These are phyloP conservation scores for Sporothrix sp. DNA, from an alignment of 2,329 filamentous ascomycete genomes.

Conservation along the genomic window DNA sequence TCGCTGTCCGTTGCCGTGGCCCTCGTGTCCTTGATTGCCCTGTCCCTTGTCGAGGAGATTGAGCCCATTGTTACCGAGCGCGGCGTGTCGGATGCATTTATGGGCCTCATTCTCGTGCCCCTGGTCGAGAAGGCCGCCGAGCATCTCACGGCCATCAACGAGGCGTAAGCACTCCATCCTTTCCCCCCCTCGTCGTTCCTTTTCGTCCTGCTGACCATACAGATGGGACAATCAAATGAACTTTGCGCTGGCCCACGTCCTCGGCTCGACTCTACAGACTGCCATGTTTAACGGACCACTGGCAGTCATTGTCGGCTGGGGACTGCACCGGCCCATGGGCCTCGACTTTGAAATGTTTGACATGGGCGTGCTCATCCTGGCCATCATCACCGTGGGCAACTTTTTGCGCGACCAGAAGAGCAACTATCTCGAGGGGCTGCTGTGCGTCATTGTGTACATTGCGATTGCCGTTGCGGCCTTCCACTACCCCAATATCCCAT, in stretches of 20 bases:
- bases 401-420: conserved; percentile 82
- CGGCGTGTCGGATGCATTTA: conserved; percentile 42
- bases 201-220: not conserved
- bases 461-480: conserved; percentile 43
- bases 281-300: conserved; percentile 80
- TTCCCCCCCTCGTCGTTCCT: not conserved
- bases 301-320: conserved; percentile 77
- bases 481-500: conserved; percentile 17
- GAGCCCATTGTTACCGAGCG: conserved; percentile 41
- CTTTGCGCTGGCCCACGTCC: conserved; percentile 73
- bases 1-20: conserved; percentile 55
- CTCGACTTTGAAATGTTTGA: conserved; percentile 85
- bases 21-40: conserved; percentile 63
- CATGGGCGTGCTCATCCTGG: conserved; percentile 67
- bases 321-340: conserved; percentile 58
- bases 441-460: conserved; percentile 62
- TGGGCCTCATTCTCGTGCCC: conserved; percentile 67
- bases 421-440: conserved; percentile 78
- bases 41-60: conserved; percentile 66
- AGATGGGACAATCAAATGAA: conserved; percentile 71
- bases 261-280: conserved; percentile 82
- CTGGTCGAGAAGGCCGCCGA: conserved; percentile 82
- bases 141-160: conserved; percentile 73
- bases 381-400: conserved; percentile 77
- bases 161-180: conserved; percentile 39